Base-by-base conservation (phyloP, 2,329 filamentous ascomycete species). In the Colletotrichum sp. region DNA sequence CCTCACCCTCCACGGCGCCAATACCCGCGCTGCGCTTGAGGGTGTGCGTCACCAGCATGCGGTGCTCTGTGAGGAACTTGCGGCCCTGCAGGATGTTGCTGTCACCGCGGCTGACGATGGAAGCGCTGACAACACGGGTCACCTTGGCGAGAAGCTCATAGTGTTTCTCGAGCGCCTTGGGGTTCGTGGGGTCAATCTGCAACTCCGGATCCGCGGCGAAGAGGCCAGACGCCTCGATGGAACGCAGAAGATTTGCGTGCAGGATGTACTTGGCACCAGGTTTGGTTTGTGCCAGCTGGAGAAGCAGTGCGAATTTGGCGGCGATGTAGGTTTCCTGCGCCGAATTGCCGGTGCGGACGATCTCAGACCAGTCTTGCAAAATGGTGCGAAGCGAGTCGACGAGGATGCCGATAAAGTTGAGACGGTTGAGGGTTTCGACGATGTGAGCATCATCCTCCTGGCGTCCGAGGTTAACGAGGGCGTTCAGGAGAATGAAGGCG, bases 161-260 rank as follows among this genome's bases (percentile, higher is more conserved):
- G 85, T 97, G 97, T 81, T 93, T 93, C 77, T 92, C 91, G 24
- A 98, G 89, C 5, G 95, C 94, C 73, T 90, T 88, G 5, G 91
- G 87, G 79, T 95, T 93, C 70, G 92, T 89, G 71, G 93, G 90
- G 78, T 95, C 92, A 85, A 96, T 92, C 75, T 97, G 96, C 70
- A 99, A 92, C 83, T 99, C 97, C 1, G 97, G 97, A 82, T 99
- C 97, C 14, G 94, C 94, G 10, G 92, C 89, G 83, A 98, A 99
- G 26, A 98, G 89, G n/a, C 92, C 92, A 1, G 96, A 98, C 71
- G 94, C 91, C 77, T 94, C 94, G 32, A 98, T 87, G 0, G 95
- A 90, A 59, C 93, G 91, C 86, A 99, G 96, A 7, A 99, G 89
- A 76, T 96, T 96, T 10, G 95, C 94, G 80, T 97, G 96, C 56